phyloP scores from a whole-genome alignment of 345 rosid genomes.

The Cochlearia excelsa region DNA sequence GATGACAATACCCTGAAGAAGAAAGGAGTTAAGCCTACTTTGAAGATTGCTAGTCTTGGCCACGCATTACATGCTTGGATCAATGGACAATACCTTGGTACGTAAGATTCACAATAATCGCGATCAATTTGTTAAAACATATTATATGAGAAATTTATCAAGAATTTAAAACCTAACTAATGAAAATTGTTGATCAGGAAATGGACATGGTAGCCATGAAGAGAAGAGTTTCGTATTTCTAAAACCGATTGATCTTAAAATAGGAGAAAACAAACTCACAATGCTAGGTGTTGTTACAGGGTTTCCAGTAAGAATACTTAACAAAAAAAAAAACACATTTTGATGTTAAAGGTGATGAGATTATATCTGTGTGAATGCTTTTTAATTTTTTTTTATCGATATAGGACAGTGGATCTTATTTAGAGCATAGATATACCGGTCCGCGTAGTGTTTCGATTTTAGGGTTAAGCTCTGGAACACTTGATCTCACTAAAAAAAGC shows the following conservation, averaged over 20 bases:
- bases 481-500: constrained; percentile 54
- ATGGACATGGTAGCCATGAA: constrained; percentile 71
- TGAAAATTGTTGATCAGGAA: constrained; percentile 40
- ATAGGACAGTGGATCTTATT: constrained; percentile 90
- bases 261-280: constrained; percentile 54
- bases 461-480: constrained; percentile 79
- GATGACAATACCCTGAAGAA: constrained; percentile 41
- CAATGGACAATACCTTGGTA: constrained; percentile 73
- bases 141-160: background rate
- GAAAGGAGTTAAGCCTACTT: constrained; percentile 41
- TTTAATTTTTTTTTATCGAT: no score
- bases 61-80: constrained; percentile 73
- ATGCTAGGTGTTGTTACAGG: constrained; percentile 59
- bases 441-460: constrained; percentile 66
- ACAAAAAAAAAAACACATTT: no score
- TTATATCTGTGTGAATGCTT: no score
- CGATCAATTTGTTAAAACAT: no score
- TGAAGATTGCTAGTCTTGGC: constrained; percentile 76
- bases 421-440: constrained; percentile 86
- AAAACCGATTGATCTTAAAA: constrained; percentile 37
- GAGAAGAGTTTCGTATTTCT: constrained; percentile 79
- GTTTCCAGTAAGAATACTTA: constrained; percentile 49
- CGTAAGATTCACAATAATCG: background rate
- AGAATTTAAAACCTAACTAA: constrained; percentile 1
- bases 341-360: no score